Conservation (phyloP, 352 stramenopile genomes). For the Thalassiosira allenii region DNA sequence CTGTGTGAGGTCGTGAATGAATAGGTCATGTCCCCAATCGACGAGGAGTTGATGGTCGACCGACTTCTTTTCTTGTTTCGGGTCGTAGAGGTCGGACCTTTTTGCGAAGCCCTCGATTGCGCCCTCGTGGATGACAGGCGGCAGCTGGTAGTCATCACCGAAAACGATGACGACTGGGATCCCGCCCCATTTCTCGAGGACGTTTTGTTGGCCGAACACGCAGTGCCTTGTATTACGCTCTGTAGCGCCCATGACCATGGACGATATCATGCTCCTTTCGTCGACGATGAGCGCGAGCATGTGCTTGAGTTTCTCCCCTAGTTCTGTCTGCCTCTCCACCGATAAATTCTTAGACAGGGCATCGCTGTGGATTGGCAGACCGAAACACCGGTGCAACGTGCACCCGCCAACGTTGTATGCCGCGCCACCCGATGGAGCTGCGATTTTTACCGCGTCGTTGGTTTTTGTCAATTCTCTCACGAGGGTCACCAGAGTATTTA, state of each 20-base stretch:
- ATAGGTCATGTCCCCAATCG: neutral
- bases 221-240: neutral
- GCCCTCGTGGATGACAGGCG: neutral
- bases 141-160: constrained; percentile 15
- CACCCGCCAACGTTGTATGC: constrained; percentile 40
- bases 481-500: constrained; percentile 37
- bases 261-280: constrained; percentile 33
- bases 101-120: neutral
- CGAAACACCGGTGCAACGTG: constrained; percentile 12
- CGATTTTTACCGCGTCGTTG: constrained; percentile 24
- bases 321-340: neutral
- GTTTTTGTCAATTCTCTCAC: constrained; percentile 6
- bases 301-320: neutral
- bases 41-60: neutral
- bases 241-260: neutral
- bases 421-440: constrained; percentile 28
- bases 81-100: neutral
- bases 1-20: neutral
- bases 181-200: neutral
- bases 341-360: neutral
- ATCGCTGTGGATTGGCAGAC: neutral
- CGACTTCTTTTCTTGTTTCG: neutral
- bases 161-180: constrained; percentile 14
- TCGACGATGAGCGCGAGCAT: constrained; percentile 23
- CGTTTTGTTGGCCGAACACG: neutral